Conservation (phyloP, 768 basidiomycete species). For the Termitomyces heimii region DNA sequence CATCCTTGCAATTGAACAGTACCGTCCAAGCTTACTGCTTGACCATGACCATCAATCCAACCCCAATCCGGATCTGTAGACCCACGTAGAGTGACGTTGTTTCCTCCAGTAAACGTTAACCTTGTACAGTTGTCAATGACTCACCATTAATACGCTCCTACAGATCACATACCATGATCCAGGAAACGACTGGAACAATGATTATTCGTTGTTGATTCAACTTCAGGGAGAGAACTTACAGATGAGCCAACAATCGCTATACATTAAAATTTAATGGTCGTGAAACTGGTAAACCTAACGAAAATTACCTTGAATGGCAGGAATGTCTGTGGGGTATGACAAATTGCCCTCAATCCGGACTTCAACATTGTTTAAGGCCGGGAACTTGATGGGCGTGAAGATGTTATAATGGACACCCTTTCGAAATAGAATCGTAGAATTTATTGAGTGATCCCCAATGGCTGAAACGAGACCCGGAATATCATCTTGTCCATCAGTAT, state of each 20-base stretch:
- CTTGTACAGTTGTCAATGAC: conserved; percentile 20
- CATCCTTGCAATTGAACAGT: not conserved
- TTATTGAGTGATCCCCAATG: conserved; percentile 30
- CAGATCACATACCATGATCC: conserved; percentile 33
- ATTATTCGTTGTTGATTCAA: not conserved
- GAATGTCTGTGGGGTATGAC: conserved; percentile 47
- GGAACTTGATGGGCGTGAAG: conserved; percentile 54
- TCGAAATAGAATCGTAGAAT: conserved; percentile 52
- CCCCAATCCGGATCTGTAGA: conserved; percentile 51
- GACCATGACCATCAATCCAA: conserved; percentile 61
- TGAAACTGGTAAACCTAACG: not conserved
- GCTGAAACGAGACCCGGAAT: conserved; percentile 41
- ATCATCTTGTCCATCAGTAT: conserved; percentile 42
- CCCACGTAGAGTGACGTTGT: conserved; percentile 53
- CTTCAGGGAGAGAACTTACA: conserved; percentile 22
- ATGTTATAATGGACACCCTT: conserved; percentile 56
- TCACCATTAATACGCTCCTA: not conserved
- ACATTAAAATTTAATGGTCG: not conserved
- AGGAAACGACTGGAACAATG: conserved; percentile 29
- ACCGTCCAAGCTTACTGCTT: conserved; percentile 28
- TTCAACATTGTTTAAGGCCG: conserved; percentile 49
- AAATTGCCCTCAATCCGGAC: conserved; percentile 52
- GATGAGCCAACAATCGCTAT: conserved; percentile 38
- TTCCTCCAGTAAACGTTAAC: conserved; percentile 50
- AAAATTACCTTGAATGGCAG: conserved; percentile 39